Conservation (phyloP, 371 early-diverging fungal species). For the Mucor piriformis region DNA sequence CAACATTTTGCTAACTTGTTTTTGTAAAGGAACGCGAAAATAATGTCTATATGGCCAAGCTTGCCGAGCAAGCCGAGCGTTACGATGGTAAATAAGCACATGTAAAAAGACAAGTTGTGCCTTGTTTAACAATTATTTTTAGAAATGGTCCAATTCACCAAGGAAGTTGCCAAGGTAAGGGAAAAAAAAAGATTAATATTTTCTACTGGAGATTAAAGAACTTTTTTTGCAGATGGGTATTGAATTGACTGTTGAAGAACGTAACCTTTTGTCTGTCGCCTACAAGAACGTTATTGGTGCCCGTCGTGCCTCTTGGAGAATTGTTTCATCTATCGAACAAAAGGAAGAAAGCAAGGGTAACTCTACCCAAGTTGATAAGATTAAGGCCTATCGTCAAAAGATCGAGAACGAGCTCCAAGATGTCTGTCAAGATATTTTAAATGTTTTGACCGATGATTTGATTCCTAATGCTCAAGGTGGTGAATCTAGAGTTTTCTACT, state of each 20-base stretch:
- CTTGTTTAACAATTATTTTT: conserved; percentile 8
- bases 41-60: conserved; percentile 92
- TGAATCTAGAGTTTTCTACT: conserved; percentile 98
- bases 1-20: background rate
- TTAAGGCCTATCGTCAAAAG: conserved; percentile 89
- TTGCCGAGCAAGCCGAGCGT: conserved; percentile 99
- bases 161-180: conserved; percentile 72
- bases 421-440: conserved; percentile 96
- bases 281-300: conserved; percentile 99
- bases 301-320: conserved; percentile 99
- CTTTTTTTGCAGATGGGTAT: conserved; percentile 34
- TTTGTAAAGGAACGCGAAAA: conserved; percentile 49
- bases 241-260: conserved; percentile 95
- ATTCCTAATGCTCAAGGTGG: conserved; percentile 86
- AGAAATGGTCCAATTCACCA: conserved; percentile 98
- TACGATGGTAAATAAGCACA: conserved; percentile 73
- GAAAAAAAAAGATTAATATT: conserved; percentile 14
- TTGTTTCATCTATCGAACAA: conserved; percentile 98
- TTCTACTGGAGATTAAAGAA: background rate
- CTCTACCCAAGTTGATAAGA: conserved; percentile 81
- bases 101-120: background rate
- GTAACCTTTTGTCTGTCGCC: conserved; percentile 98
- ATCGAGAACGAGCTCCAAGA: conserved; percentile 95
- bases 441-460: conserved; percentile 89
- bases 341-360: conserved; percentile 97